These are phyloP conservation scores for Tolypocladium nubicola DNA, from an alignment of 2,329 filamentous ascomycete genomes.

Conservation along the genomic window DNA sequence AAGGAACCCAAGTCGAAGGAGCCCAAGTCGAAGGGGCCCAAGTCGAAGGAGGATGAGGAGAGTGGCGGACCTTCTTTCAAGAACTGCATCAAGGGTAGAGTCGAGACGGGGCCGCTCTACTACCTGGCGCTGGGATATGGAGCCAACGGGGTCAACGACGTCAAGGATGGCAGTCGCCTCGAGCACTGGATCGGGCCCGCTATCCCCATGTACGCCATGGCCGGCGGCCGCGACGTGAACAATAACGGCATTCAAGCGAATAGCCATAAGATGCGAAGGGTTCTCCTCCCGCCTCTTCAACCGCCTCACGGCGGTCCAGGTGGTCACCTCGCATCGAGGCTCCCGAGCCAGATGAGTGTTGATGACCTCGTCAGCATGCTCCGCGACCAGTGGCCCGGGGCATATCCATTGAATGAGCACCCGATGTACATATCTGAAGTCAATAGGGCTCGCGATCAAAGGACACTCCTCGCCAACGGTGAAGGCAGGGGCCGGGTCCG, in stretches of 20 bases:
- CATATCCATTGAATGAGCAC: neutral
- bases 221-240: constrained; percentile 2
- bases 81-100: constrained; percentile 8
- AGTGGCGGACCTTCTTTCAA: neutral
- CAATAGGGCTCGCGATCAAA: neutral
- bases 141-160: constrained; percentile 14
- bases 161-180: constrained; percentile 11
- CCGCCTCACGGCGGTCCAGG: constrained; percentile 2
- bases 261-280: neutral
- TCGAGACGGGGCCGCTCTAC: constrained; percentile 17
- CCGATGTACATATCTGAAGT: neutral
- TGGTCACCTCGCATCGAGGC: neutral
- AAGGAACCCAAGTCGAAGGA: neutral
- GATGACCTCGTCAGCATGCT: neutral
- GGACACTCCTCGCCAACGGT: neutral
- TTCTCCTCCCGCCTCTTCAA: neutral
- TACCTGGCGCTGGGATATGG: constrained; percentile 22
- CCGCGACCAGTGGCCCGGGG: neutral
- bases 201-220: constrained; percentile 6
- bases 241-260: constrained; percentile 1
- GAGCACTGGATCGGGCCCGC: constrained; percentile 16
- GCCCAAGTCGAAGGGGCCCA: too few relatives aligned
- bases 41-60: neutral
- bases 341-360: neutral
- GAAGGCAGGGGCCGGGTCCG: neutral